phyloP scores from a whole-genome alignment of 2,329 filamentous ascomycete species.

The Xylaria sp. region DNA sequence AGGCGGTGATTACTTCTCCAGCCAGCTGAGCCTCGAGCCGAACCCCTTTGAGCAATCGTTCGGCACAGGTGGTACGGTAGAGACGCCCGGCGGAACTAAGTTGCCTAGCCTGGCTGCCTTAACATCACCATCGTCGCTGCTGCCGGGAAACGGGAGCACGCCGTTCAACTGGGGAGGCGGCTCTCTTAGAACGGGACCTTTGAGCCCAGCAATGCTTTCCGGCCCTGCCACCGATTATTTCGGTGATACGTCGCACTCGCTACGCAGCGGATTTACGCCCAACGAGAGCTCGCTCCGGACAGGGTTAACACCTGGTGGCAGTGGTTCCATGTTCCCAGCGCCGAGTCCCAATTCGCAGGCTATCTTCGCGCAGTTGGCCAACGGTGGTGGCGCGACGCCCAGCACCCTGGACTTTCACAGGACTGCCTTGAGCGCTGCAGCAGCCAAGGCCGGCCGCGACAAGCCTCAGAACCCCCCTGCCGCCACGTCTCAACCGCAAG shows the following conservation, averaged over 20 bases:
- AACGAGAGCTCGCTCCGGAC: conserved; percentile 95
- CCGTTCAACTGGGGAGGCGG: conserved; percentile 83
- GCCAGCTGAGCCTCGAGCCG: conserved; percentile 79
- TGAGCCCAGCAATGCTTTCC: conserved; percentile 97
- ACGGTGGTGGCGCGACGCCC: conserved; percentile 83
- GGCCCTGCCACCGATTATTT: conserved; percentile 91
- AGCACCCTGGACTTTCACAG: conserved; percentile 94
- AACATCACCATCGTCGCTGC: conserved; percentile 86
- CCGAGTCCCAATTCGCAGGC: conserved; percentile 88
- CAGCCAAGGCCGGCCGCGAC: conserved; percentile 66
- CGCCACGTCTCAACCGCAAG: conserved; percentile 66
- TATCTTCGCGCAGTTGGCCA: conserved; percentile 79
- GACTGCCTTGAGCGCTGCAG: conserved; percentile 84
- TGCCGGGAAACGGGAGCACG: conserved; percentile 77
- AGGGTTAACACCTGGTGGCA: conserved; percentile 91
- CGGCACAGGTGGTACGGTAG: conserved; percentile 69
- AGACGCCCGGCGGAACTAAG: conserved; percentile 85
- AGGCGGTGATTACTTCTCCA: conserved; percentile 72
- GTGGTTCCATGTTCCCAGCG: conserved; percentile 96
- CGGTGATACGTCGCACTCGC: conserved; percentile 75
- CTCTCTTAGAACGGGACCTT: conserved; percentile 87
- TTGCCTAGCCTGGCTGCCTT: conserved; percentile 90
- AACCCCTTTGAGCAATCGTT: conserved; percentile 99
- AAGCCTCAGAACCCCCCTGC: conserved; percentile 52
- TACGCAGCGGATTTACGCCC: conserved; percentile 89